Evolutionary conservation across 768 basidiomycete species (phyloP).

Genomic region (Tephrocybe sp.): DNA sequence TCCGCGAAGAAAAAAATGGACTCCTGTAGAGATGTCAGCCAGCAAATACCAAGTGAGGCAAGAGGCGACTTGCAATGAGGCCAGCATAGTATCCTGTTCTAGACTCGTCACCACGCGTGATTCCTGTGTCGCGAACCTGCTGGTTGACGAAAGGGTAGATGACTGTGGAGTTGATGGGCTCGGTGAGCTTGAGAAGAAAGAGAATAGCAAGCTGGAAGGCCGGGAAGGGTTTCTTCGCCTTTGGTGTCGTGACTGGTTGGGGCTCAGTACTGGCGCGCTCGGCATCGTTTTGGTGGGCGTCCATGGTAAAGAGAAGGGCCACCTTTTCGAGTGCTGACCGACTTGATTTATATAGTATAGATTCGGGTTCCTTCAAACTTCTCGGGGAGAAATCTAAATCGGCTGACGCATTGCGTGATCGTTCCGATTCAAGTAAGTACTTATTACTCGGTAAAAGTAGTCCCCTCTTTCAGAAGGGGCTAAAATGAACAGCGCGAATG

Average conservation of each 20-base stretch:
- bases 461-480: too few relatives aligned
- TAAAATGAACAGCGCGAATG: neutral
- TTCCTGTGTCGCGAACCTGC: slow-evolving; percentile 40
- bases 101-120: slow-evolving; percentile 41
- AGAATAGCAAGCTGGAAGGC: slow-evolving; percentile 33
- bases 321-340: neutral
- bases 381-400: neutral
- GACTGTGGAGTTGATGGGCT: slow-evolving; percentile 29
- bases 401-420: slow-evolving; percentile 1
- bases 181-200: slow-evolving; percentile 31
- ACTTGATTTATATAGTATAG: neutral
- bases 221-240: slow-evolving; percentile 10
- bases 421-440: neutral
- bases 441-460: neutral
- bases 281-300: slow-evolving; percentile 6
- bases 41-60: neutral
- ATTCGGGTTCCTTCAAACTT: neutral
- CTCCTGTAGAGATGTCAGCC: slow-evolving; percentile 24
- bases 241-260: neutral
- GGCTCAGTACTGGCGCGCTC: neutral
- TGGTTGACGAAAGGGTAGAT: slow-evolving; percentile 48
- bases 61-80: slow-evolving; percentile 33
- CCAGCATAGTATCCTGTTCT: slow-evolving; percentile 48
- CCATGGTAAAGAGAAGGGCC: neutral
- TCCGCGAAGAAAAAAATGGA: slow-evolving; percentile 38